Evolutionary conservation across 2,329 filamentous ascomycete genomes (phyloP).

Genomic region (Ceratocystis albifundus): DNA sequence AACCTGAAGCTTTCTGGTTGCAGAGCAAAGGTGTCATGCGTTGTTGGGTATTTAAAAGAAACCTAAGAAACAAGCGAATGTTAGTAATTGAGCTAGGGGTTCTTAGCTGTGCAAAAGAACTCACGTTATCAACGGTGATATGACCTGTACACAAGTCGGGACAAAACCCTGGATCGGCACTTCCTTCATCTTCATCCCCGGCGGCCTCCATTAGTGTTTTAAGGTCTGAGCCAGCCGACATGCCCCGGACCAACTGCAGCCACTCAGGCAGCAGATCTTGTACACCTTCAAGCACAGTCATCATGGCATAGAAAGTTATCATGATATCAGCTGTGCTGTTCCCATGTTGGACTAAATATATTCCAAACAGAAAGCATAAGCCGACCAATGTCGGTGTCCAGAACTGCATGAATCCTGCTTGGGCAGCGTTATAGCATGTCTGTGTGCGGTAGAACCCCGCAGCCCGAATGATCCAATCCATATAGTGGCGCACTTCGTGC

Average conservation of each 20-base stretch:
- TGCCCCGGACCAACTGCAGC: slow-evolving; percentile 67
- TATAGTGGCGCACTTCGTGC: slow-evolving; percentile 57
- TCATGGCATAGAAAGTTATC: slow-evolving; percentile 73
- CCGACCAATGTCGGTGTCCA: slow-evolving; percentile 71
- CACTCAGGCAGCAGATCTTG: slow-evolving; percentile 65
- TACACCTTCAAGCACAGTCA: slow-evolving; percentile 64
- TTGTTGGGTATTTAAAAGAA: slow-evolving; percentile 68
- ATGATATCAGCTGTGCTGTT: slow-evolving; percentile 56
- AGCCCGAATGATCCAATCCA: slow-evolving; percentile 43
- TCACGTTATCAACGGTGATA: slow-evolving; percentile 1
- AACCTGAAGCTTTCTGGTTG: slow-evolving; percentile 56
- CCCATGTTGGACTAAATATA: slow-evolving; percentile 51
- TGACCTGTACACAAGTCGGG: not conserved
- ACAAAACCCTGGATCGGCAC: not conserved
- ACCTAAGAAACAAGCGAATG: slow-evolving; percentile 39
- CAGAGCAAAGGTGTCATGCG: slow-evolving; percentile 49
- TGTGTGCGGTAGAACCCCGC: slow-evolving; percentile 55
- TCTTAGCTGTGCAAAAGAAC: not conserved
- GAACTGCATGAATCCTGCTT: slow-evolving; percentile 62
- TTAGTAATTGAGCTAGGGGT: not conserved
- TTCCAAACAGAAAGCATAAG: slow-evolving; percentile 81
- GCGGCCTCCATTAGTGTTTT: slow-evolving; percentile 28
- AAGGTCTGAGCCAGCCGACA: slow-evolving; percentile 51
- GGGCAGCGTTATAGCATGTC: slow-evolving; percentile 55
- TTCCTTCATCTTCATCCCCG: not conserved